phyloP scores from a whole-genome alignment of 345 rosid genomes.

The Lepidium sativum region DNA sequence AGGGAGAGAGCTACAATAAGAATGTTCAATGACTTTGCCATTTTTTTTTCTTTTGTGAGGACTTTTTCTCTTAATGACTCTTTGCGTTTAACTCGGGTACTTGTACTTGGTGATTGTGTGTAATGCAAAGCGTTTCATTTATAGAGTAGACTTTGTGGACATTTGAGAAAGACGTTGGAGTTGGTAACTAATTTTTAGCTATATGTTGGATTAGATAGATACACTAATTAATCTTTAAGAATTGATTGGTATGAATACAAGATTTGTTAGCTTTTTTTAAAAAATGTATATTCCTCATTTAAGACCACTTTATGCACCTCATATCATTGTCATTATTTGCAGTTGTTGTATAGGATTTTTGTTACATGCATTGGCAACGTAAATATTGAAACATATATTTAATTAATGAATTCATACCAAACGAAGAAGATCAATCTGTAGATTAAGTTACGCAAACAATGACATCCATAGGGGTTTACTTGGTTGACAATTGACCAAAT shows the following conservation, averaged over 20 bases:
- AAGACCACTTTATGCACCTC: not conserved
- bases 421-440: not conserved
- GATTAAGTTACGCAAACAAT: not conserved
- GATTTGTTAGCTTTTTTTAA: slow-evolving; percentile 5
- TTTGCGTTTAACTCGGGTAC: slow-evolving; percentile 1
- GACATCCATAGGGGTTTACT: not conserved
- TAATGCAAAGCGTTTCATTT: slow-evolving; percentile 12
- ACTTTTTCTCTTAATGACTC: slow-evolving; percentile 11
- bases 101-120: slow-evolving; percentile 18
- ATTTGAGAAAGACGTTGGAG: slow-evolving; percentile 31
- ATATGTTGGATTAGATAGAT: slow-evolving; percentile 21
- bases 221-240: not conserved
- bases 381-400: not conserved
- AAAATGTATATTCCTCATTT: not conserved
- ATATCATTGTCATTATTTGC: not conserved
- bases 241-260: slow-evolving; percentile 16
- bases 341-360: not conserved
- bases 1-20: slow-evolving; percentile 28
- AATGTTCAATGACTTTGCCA: slow-evolving; percentile 32
- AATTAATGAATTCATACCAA: not conserved
- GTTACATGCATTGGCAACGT: not conserved
- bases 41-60: not conserved
- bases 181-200: slow-evolving; percentile 26
- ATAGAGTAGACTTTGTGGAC: slow-evolving; percentile 24
- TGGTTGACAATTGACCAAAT: slow-evolving; percentile 6